Evolutionary conservation across 768 basidiomycete genomes (phyloP).

Genomic region (Tephrocybe sp.): DNA sequence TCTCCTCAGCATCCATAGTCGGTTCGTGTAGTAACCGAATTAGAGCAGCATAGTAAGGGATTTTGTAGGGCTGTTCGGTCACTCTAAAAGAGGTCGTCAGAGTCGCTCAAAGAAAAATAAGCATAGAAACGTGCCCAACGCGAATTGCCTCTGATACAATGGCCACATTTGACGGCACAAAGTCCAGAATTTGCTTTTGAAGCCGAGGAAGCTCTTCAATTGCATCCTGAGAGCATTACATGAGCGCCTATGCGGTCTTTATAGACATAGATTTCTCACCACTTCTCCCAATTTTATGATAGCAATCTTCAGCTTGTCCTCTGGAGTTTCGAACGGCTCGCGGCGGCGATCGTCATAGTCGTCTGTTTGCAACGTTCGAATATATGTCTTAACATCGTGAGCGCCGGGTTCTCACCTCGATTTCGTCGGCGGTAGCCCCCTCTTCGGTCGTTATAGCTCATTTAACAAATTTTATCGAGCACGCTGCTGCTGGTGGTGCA

Average conservation of each 20-base stretch:
- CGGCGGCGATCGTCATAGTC: slow-evolving; percentile 70
- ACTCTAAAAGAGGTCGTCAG: slow-evolving; percentile 44
- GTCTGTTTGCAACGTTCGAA: slow-evolving; percentile 40
- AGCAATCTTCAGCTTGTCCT: slow-evolving; percentile 64
- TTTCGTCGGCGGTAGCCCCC: slow-evolving; percentile 47
- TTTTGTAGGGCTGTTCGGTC: slow-evolving; percentile 93
- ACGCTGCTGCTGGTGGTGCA: slow-evolving; percentile 8
- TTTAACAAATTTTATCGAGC: slow-evolving; percentile 24
- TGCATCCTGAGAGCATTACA: slow-evolving; percentile 52
- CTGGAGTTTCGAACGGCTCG: slow-evolving; percentile 66
- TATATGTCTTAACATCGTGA: slow-evolving; percentile 15
- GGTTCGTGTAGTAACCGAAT: slow-evolving; percentile 66
- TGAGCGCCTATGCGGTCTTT: neutral
- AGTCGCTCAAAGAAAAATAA: neutral
- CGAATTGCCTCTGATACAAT: slow-evolving; percentile 74
- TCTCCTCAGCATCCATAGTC: slow-evolving; percentile 31
- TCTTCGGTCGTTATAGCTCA: slow-evolving; percentile 60
- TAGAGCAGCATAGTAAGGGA: slow-evolving; percentile 83
- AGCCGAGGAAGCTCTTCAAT: slow-evolving; percentile 67
- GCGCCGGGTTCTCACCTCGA: slow-evolving; percentile 49
- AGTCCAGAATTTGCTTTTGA: slow-evolving; percentile 64
- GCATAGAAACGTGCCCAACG: slow-evolving; percentile 50
- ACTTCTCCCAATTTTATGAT: slow-evolving; percentile 82
- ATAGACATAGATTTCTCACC: slow-evolving; percentile 44
- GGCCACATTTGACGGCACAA: slow-evolving; percentile 57